Conservation (phyloP, 2,329 filamentous ascomycete genomes). For the Fusarium hainanense region DNA sequence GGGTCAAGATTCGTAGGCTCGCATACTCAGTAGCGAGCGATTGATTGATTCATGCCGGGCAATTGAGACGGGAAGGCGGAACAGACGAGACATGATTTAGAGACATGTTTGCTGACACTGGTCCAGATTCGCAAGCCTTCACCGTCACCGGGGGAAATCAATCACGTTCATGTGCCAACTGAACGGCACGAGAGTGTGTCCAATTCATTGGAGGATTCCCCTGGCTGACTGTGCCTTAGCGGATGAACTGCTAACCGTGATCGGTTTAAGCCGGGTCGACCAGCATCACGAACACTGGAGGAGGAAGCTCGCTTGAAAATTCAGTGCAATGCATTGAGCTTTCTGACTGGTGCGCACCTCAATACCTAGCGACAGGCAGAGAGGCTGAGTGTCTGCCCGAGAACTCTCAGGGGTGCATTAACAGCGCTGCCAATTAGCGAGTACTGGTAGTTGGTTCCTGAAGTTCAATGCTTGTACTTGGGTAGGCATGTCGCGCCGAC, state of each 20-base stretch:
- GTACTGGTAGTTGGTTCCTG: conserved; percentile 4
- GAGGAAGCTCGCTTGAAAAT: conserved; percentile 7
- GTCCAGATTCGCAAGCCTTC: conserved; percentile 15
- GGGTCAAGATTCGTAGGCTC: background rate
- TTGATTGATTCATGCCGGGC: background rate
- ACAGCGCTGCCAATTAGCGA: conserved; percentile 31
- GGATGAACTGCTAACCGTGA: conserved; percentile 33
- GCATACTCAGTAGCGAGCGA: background rate
- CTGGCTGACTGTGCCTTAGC: conserved; percentile 21
- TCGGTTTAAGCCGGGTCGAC: conserved; percentile 22
- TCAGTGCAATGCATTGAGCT: conserved; percentile 1
- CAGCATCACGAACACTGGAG: conserved; percentile 5
- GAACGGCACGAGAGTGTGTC: conserved; percentile 1
- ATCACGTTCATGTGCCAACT: conserved; percentile 13
- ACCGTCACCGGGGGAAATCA: conserved; percentile 11
- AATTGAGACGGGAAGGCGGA: conserved; percentile 18
- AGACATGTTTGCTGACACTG: conserved; percentile 14
- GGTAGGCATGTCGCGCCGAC: conserved; percentile 6
- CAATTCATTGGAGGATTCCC: conserved; percentile 14
- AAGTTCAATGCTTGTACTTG: conserved; percentile 19
- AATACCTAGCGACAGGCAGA: background rate
- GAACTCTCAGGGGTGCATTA: conserved; percentile 18
- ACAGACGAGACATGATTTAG: conserved; percentile 23
- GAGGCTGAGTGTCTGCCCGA: background rate
- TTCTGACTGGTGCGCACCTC: conserved; percentile 21